A percentile compares a stretch with the other conserved stretches of the same genome.
phyloP scores from a whole-genome alignment of 2,329 filamentous ascomycete genomes.

The Podosphaera xanthii region DNA sequence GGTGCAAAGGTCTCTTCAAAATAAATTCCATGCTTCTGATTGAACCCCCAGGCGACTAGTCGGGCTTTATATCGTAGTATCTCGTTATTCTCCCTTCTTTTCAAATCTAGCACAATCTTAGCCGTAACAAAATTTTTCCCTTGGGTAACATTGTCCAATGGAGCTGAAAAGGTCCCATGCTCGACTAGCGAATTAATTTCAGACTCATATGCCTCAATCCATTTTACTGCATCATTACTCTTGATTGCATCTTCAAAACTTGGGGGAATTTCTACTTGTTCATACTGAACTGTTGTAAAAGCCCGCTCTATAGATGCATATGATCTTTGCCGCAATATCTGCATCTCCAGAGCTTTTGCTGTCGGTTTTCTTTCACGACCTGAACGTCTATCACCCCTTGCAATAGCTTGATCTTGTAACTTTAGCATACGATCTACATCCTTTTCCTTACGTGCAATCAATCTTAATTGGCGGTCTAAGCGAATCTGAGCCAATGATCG shows the following conservation, averaged over 20 bases:
- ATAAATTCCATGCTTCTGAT: no score
- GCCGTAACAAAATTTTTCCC: no score
- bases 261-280: not conserved
- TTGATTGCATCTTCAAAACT: no score
- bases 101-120: no score
- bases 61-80: no score
- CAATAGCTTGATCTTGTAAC: not conserved
- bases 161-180: not conserved
- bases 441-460: not conserved
- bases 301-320: no score
- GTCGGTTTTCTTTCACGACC: not conserved
- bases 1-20: no score
- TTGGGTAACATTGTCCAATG: not conserved
- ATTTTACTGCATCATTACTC: not conserved
- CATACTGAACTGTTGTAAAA: not conserved
- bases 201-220: not conserved
- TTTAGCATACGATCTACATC: not conserved
- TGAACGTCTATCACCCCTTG: not conserved
- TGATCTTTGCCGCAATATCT: no score
- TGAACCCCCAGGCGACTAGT: no score
- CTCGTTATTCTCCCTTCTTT: no score
- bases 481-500: not conserved
- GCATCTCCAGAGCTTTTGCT: no score
- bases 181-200: not conserved
- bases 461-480: no score